Evolutionary conservation across 257 asterid genomes (phyloP), one percentile per base, ranked within the genome.

Genomic region (Gentiana macrophylla): DNA sequence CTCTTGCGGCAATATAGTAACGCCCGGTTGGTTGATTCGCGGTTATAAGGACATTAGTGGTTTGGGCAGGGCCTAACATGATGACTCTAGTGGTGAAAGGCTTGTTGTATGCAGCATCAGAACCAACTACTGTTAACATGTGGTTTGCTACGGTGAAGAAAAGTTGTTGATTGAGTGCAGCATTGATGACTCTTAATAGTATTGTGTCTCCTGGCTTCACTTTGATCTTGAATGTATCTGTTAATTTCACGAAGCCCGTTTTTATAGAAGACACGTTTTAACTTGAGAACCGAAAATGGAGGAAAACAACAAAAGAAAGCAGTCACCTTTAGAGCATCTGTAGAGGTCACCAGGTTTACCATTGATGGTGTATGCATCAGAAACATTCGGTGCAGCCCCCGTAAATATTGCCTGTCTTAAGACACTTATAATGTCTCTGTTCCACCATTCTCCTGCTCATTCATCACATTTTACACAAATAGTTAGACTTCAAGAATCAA

Each of bases 111-210:
- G 81, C 65, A 0, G 89, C 94, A n/a, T 84, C 94, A 15, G 64
- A 73, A 0, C 79, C 86, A 4, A 84, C 86, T 1, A 84, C 94
- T 3, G 73, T 77, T 51, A 80, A 67, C 67, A 59, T 67, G 69
- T 84, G 94, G 61, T 78, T 78, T 56, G 84, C 86, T 2, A 84
- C 69, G 0, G 80, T 53, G 78, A 80, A 80, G 73, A 78, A 80
- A 34, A 84, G 84, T 46, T 84, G 77, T 70, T 80, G 89, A 70
- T 84, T 74, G 72, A 84, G 89, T 59, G 94, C 94, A 66, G 84
- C 84, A 15, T 80, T 84, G 78, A 84, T 80, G 67, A 84, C 70
- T 49, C 89, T 62, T 3, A 84, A 56, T 53, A 84, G 80, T 46
- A 80, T 60, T 1, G 79, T 76, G 41, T 80, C 86, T 54, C 89